Evolutionary conservation across 768 basidiomycete genomes (phyloP).

Genomic region (Neoboletus magnificus): DNA sequence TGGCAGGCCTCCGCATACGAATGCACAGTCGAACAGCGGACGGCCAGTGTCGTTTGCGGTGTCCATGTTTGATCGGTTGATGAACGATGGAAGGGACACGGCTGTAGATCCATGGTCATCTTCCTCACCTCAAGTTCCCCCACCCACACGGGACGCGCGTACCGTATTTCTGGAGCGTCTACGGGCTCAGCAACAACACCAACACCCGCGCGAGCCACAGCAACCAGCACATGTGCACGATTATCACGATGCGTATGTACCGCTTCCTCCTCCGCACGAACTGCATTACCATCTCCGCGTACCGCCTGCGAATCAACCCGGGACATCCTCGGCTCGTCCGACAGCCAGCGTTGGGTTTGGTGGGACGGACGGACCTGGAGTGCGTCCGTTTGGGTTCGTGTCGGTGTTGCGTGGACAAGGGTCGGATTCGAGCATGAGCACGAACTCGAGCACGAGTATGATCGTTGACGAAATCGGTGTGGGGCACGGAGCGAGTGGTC

Average conservation of each 20-base stretch:
- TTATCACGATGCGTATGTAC: not conserved
- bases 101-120: constrained; percentile 5
- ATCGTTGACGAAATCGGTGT: constrained; percentile 9
- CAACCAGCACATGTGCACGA: constrained; percentile 2
- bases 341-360: not conserved
- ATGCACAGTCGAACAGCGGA: constrained; percentile 7
- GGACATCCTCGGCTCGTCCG: constrained; percentile 2
- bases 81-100: constrained; percentile 13
- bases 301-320: constrained; percentile 10
- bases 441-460: constrained; percentile 12
- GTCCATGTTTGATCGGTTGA: constrained; percentile 21
- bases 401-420: constrained; percentile 17
- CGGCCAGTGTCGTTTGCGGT: constrained; percentile 16
- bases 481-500: not conserved
- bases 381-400: constrained; percentile 14
- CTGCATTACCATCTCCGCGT: constrained; percentile 3
- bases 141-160: constrained; percentile 6
- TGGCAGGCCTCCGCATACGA: constrained; percentile 5
- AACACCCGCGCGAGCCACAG: constrained; percentile 2
- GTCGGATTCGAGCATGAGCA: constrained; percentile 13
- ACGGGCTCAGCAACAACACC: constrained; percentile 15
- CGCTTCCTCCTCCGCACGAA: constrained; percentile 3
- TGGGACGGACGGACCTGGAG: constrained; percentile 9
- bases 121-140: not conserved
- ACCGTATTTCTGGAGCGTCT: constrained; percentile 11